Evolutionary conservation across 2,329 filamentous ascomycete genomes (phyloP).

Genomic region (Sporothrix pseudoabietina): DNA sequence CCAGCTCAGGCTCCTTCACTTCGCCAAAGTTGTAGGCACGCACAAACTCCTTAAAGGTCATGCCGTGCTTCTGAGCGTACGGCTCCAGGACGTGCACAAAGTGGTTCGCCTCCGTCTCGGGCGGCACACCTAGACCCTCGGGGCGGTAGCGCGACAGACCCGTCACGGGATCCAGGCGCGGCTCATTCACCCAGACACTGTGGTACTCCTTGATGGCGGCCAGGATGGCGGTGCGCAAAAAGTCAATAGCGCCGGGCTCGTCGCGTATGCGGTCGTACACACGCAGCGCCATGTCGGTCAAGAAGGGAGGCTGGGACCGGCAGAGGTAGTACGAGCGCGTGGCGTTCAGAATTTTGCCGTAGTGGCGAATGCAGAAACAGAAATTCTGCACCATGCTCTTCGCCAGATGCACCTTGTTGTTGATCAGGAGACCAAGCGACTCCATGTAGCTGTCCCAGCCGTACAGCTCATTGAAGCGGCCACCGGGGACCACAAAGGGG

Average conservation of each 20-base stretch:
- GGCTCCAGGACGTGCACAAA: conserved; percentile 82
- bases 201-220: conserved; percentile 98
- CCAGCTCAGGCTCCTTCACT: conserved; percentile 81
- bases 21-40: conserved; percentile 78
- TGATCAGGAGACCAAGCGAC: conserved; percentile 82
- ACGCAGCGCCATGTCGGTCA: conserved; percentile 94
- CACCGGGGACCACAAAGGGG: conserved; percentile 96
- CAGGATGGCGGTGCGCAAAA: conserved; percentile 75
- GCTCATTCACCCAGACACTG: conserved; percentile 79
- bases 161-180: conserved; percentile 74
- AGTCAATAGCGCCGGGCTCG: conserved; percentile 76
- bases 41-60: conserved; percentile 84
- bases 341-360: conserved; percentile 97
- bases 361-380: conserved; percentile 97
- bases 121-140: conserved; percentile 80
- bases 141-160: conserved; percentile 85
- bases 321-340: conserved; percentile 94
- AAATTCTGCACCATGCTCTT: conserved; percentile 97
- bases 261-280: conserved; percentile 93
- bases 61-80: conserved; percentile 79
- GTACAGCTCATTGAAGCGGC: conserved; percentile 96
- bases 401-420: conserved; percentile 81
- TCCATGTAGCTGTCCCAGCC: conserved; percentile 99
- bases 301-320: conserved; percentile 91
- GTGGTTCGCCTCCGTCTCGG: conserved; percentile 85